Evolutionary conservation across 352 stramenopile species (phyloP), one percentile per base, ranked within the genome.

Genomic region (Pythium myriotylum): DNA sequence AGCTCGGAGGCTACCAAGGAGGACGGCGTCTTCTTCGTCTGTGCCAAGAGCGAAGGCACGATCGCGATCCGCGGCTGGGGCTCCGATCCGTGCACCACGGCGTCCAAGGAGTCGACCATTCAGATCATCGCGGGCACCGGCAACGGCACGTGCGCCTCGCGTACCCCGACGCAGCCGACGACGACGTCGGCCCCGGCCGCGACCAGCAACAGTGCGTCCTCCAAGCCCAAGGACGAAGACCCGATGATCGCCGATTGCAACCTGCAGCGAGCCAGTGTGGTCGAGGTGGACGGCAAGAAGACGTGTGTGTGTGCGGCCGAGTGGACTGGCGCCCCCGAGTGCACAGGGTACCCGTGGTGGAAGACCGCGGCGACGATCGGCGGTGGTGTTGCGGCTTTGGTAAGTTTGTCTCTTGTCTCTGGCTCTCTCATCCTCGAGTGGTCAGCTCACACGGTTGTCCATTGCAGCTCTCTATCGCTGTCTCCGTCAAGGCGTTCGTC

Each of bases 301-400:
- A 50, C 51, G 26, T 85, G 76, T 46, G 66, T 74, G 16, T 85
- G 76, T 29, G 70, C 71, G 3, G 65, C 70, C 2, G 76, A 85
- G 42, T 85, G 76, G 76, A 68, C 57, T 0, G 71, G 73, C 26
- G 64, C 76, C 2, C 76, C 76, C 16, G 65, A 71, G 2, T 85
- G 76, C 37, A 33, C 41, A 3, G 68, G 70, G 3, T 79, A 66
- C 27, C 73, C 76, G 13, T 73, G 73, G 62, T 85, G 76, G 76
- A 85, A 85, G 54, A 79, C 66, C 22, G 53, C 73, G 19, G 59
- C 65, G 6, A 82, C 76, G 3, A 59, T 80, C 39, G 73, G 66
- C 19, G 76, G 73, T 61, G 76, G 53, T 16, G 24, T 84, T 37
- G 76, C 76, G 6, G 76, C 76, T 22, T 4, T 67, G 55, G 70